Conservation (phyloP, 2,329 filamentous ascomycete species). For the Didymosphaeria variabile region DNA sequence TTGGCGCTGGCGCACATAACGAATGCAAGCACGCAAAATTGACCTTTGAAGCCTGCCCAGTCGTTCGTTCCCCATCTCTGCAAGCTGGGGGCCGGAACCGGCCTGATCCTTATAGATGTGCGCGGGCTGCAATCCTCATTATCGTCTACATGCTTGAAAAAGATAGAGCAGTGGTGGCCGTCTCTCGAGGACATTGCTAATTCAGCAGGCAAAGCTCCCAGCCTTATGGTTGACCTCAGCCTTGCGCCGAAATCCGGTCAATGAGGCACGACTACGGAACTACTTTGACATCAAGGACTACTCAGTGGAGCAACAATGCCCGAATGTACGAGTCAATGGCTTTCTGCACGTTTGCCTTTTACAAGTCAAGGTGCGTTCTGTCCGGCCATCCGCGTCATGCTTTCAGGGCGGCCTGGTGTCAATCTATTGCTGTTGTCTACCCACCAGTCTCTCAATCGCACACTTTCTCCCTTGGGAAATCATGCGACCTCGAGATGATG, state of each 20-base stretch:
- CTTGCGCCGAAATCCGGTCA: constrained; percentile 8
- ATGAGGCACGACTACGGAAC: constrained; percentile 1
- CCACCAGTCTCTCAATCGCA: background rate
- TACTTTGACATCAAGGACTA: background rate
- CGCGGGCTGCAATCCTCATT: background rate
- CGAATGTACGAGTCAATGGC: background rate
- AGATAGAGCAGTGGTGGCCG: background rate
- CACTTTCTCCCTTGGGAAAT: background rate
- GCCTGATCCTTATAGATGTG: background rate
- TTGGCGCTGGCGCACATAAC: background rate
- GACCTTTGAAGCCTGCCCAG: constrained; percentile 1
- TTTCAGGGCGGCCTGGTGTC: background rate
- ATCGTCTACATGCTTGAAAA: background rate
- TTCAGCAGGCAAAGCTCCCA: background rate
- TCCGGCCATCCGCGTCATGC: background rate
- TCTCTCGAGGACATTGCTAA: background rate
- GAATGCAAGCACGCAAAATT: background rate
- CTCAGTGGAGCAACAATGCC: background rate
- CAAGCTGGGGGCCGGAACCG: constrained; percentile 6
- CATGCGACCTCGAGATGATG: background rate
- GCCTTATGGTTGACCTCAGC: background rate
- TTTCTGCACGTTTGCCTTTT: constrained; percentile 2
- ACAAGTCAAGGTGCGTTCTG: background rate
- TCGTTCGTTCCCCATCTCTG: background rate
- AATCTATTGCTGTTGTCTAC: background rate